A percentile compares a stretch with the other conserved stretches of the same genome.
Evolutionary conservation across 176 grass and related monocot species (phyloP).

Genomic region (Cenchrus fungigraminus): DNA sequence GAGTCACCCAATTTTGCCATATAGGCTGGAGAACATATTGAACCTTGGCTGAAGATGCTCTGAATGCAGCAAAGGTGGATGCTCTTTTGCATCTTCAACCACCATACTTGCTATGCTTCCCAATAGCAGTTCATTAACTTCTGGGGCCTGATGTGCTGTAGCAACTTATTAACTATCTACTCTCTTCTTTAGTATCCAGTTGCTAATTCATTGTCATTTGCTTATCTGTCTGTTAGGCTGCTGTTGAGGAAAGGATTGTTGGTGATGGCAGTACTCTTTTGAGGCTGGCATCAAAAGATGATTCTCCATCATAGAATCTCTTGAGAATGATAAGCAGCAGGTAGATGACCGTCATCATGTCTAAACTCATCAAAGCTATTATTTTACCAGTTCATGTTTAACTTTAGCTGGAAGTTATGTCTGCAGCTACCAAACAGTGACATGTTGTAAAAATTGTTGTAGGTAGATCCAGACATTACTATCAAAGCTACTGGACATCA

Average conservation of each 20-base stretch:
- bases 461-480: slow-evolving; percentile 24
- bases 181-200: not conserved
- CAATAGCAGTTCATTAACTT: not conserved
- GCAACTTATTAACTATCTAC: slow-evolving; percentile 18
- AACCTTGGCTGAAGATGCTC: slow-evolving; percentile 52
- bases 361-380: not conserved
- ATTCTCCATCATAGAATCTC: slow-evolving; percentile 61
- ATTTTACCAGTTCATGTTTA: slow-evolving; percentile 18
- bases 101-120: not conserved
- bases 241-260: slow-evolving; percentile 59
- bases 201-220: slow-evolving; percentile 1
- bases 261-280: slow-evolving; percentile 62
- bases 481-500: too few species aligned
- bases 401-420: slow-evolving; percentile 22
- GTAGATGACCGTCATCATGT: slow-evolving; percentile 40
- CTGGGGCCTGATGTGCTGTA: slow-evolving; percentile 30
- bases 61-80: slow-evolving; percentile 62
- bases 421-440: not conserved
- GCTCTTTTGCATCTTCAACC: not conserved
- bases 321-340: slow-evolving; percentile 67
- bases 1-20: not conserved
- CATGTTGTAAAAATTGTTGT: not conserved
- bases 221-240: slow-evolving; percentile 47
- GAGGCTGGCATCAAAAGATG: slow-evolving; percentile 65
- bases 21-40: slow-evolving; percentile 52